Percentiles rank a stretch among this genome's conserved stretches.
Conservation (phyloP, 2,329 filamentous ascomycete genomes). For the Neofusicoccum umdonicola region DNA sequence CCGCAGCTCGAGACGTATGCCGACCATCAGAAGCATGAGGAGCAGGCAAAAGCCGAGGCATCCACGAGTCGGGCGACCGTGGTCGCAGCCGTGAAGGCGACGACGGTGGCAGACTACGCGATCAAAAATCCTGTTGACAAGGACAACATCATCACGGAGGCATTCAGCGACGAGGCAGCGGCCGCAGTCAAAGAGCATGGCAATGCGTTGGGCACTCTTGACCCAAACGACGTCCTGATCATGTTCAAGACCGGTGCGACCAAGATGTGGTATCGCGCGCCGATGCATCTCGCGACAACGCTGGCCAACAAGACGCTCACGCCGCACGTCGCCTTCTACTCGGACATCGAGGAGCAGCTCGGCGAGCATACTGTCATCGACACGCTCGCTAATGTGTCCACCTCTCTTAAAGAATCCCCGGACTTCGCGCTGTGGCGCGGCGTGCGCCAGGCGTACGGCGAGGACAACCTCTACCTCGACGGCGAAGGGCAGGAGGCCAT, state of each 20-base stretch:
- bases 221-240: neutral
- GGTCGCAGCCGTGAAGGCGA: neutral
- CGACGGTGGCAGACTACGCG: neutral
- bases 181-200: neutral
- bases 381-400: slow-evolving; percentile 45
- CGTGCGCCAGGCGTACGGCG: slow-evolving; percentile 30
- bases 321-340: slow-evolving; percentile 57
- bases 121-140: neutral
- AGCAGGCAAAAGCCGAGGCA: too few relatives aligned
- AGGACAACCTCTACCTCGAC: slow-evolving; percentile 19
- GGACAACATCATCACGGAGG: neutral
- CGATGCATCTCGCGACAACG: neutral
- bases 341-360: slow-evolving; percentile 55
- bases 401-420: slow-evolving; percentile 41
- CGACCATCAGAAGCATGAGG: too few relatives aligned
- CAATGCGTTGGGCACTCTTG: neutral
- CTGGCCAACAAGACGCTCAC: neutral
- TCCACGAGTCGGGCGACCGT: neutral
- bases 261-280: neutral
- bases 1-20: too few relatives aligned
- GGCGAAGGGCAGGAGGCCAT: slow-evolving; percentile 43
- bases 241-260: slow-evolving; percentile 8
- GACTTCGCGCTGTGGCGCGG: slow-evolving; percentile 48
- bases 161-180: neutral
- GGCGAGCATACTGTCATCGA: slow-evolving; percentile 49